Conservation (phyloP, 805 yeast genomes). For the Saccharomycopsis vini region DNA sequence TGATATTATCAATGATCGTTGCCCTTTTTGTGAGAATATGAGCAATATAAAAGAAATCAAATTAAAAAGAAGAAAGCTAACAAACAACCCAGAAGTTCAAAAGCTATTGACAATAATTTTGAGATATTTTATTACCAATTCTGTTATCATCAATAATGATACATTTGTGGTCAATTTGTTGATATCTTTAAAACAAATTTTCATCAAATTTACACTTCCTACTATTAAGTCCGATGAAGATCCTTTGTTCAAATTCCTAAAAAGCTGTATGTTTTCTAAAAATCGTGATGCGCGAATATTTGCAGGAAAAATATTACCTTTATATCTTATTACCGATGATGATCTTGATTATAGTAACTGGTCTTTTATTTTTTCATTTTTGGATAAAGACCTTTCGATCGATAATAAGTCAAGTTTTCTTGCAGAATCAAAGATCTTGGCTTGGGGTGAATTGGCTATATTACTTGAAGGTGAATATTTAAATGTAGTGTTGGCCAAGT, state of each 20-base stretch:
- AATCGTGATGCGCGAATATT: conserved; percentile 50
- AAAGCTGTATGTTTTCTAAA: conserved; percentile 30
- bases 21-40: conserved; percentile 18
- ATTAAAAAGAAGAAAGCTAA: neutral
- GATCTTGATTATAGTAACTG: conserved; percentile 28
- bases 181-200: conserved; percentile 37
- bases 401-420: conserved; percentile 11
- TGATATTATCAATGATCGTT: conserved; percentile 20
- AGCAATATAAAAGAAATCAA: neutral
- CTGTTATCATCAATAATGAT: conserved; percentile 22
- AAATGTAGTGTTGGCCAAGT: conserved; percentile 53
- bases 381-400: conserved; percentile 14
- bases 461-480: conserved; percentile 59
- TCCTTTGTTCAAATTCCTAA: conserved; percentile 33
- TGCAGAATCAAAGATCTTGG: conserved; percentile 20
- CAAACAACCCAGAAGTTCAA: neutral
- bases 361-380: conserved; percentile 10
- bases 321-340: conserved; percentile 35
- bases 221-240: conserved; percentile 20
- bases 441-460: conserved; percentile 59
- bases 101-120: conserved; percentile 18
- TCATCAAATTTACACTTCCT: conserved; percentile 47
- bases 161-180: conserved; percentile 36
- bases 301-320: conserved; percentile 44
- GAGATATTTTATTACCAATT: conserved; percentile 23